Base-by-base conservation (phyloP, 78 protist genomes). In the Goniomonas avonlea region DNA sequence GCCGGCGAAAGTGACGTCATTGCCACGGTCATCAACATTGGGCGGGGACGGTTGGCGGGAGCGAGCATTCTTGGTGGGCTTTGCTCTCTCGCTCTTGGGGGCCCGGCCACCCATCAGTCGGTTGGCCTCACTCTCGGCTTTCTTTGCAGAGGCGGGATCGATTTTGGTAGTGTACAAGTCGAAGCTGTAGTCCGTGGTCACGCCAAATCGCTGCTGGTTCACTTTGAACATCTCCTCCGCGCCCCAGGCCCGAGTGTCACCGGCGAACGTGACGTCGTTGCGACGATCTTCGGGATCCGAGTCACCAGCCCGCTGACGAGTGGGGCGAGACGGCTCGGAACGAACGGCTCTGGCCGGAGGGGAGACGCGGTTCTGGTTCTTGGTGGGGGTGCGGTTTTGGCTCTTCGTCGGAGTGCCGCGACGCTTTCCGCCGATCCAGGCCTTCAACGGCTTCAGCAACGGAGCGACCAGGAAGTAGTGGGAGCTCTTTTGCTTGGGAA, bases 101-200 rank as follows among this genome's bases (percentile, higher is more conserved):
- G n/a, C n/a, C n/a, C n/a, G n/a, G n/a, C n/a, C n/a, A n/a, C n/a
- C n/a, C n/a, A n/a, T n/a, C n/a, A n/a, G n/a, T n/a, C n/a, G n/a
- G n/a, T n/a, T n/a, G n/a, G n/a, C n/a, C n/a, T n/a, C n/a, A n/a
- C n/a, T n/a, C n/a, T n/a, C n/a, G n/a, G n/a, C n/a, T n/a, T n/a
- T n/a, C n/a, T n/a, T n/a, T n/a, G n/a, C n/a, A n/a, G n/a, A n/a
- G n/a, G n/a, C n/a, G n/a, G n/a, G n/a, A n/a, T n/a, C n/a, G n/a
- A n/a, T n/a, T n/a, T n/a, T n/a, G n/a, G 75, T 68, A 2, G 75
- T 68, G 56, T 68, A 68, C 56, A 31, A 56, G 29, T 68, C 75
- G 15, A 41, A 68, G 43, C 23, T 3, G 3, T 63, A 63, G 23
- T 39, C 37, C 71, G 71, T 23, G 23, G 7, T 11, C 23, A 73